Conservation (phyloP, 345 rosid genomes). For the Murraya paniculata region DNA sequence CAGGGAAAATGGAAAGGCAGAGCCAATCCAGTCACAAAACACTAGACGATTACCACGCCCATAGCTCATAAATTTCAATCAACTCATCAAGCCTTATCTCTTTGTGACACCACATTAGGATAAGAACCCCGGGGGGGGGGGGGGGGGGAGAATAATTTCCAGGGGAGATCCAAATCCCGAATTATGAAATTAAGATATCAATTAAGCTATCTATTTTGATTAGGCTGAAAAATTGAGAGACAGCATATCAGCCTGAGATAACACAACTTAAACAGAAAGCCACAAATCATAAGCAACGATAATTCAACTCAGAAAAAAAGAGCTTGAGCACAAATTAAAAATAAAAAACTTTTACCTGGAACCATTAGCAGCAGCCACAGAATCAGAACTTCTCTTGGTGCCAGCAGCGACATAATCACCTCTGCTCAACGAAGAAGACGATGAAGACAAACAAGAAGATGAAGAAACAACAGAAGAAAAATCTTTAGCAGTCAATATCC, state of each 20-base stretch:
- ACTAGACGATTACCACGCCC: not conserved
- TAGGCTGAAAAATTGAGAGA: not conserved
- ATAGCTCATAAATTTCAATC: not conserved
- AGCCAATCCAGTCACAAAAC: not conserved
- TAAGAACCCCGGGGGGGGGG: not conserved
- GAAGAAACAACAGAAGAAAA: constrained; percentile 36
- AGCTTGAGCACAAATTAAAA: not conserved
- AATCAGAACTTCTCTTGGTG: constrained; percentile 68
- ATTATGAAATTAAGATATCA: not conserved
- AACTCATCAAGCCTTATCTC: not conserved
- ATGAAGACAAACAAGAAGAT: constrained; percentile 38
- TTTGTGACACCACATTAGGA: not conserved
- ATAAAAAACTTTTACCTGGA: constrained; percentile 39
- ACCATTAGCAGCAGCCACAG: constrained; percentile 44
- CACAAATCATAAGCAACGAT: not conserved
- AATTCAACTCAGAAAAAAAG: not conserved
- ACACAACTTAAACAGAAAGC: not conserved
- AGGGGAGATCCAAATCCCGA: not conserved
- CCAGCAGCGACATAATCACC: constrained; percentile 47
- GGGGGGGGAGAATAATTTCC: not conserved
- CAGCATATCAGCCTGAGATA: not conserved
- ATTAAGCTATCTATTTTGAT: not conserved
- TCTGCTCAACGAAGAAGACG: constrained; percentile 53
- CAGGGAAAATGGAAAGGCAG: not conserved
- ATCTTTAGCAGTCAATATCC: constrained; percentile 57